Evolutionary conservation across 768 basidiomycete genomes (phyloP), one percentile per base, ranked within the genome.

Genomic region (Leucocoprinus birnbaumii): DNA sequence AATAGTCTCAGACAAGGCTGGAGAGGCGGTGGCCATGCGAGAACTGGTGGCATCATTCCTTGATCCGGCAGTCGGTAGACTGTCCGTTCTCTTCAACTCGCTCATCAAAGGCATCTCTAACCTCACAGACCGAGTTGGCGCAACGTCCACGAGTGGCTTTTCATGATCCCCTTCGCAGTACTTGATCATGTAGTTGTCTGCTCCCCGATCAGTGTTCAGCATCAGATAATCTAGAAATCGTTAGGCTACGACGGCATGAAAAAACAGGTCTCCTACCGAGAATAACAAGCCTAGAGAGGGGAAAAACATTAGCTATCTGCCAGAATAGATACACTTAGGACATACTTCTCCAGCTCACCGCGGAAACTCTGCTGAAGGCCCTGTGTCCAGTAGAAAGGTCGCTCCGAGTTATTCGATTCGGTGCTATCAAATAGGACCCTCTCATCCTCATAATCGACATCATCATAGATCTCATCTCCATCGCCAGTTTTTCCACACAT

Each of bases 121-220:
- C 8, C 78, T 78, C 37, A 81, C 77, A 13, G 84, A 84, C 26
- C 83, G 84, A 41, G 87, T 82, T 9, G 91, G 91, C 1, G 89
- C 90, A 22, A 90, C 84, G 56, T 91, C 87, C 25, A 93, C 85
- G 42, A 89, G 76, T 0, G 84, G 72, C 65, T 88, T 91, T 59
- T 91, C 89, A 55, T 89, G 87, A 38, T 83, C 84, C 42, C 80
- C 86, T 70, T 90, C 88, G 65, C 91, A 93, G 65, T 86, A 91
- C 67, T 91, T 93, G 71, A 94, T 88, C 91, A 94, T 94, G 69
- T 89, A 94, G 67, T 93, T 92, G 73, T 93, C 91, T 1, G 90
- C 86, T 35, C 80, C 87, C 48, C 92, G 84, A 65, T 94, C 93
- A 18, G 94, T 95, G 67, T 94, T 95, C 50, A 92, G 83, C 87